A percentile compares a stretch with the other conserved stretches of the same genome.
phyloP scores from a whole-genome alignment of 2,329 filamentous ascomycete genomes.

The Diaporthe caulivora region DNA sequence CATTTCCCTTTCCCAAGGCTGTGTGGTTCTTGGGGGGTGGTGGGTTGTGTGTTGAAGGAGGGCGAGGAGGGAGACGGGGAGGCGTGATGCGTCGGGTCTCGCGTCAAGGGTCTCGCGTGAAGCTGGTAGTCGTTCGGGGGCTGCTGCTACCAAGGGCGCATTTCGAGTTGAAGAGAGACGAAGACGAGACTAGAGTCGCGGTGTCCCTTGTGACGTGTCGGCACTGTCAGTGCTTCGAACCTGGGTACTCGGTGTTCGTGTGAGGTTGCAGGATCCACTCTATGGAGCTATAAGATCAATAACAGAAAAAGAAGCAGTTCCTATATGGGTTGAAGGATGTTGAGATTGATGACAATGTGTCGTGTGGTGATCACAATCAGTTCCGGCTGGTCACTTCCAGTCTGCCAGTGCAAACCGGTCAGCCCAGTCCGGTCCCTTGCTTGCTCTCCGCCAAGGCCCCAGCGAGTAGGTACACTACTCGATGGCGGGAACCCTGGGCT shows the following conservation, averaged over 20 bases:
- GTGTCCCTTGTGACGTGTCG: background rate
- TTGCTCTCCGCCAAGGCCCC: conserved; percentile 9
- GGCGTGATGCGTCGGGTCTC: background rate
- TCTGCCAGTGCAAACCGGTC: background rate
- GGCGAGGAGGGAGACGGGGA: background rate
- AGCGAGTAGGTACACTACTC: background rate
- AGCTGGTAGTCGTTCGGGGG: background rate
- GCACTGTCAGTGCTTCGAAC: background rate
- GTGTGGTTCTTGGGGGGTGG: background rate
- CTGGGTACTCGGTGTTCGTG: background rate
- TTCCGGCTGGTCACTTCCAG: background rate
- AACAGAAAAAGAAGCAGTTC: background rate
- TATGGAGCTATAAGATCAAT: background rate
- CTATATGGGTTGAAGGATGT: background rate
- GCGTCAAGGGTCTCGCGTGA: background rate
- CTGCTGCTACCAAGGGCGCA: conserved; percentile 23
- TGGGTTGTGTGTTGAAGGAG: background rate
- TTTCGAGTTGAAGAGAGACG: conserved; percentile 15
- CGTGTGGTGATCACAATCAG: conserved; percentile 30
- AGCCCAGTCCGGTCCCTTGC: conserved; percentile 14
- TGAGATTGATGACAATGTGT: conserved; percentile 28
- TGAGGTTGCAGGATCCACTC: background rate
- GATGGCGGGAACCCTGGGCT: background rate
- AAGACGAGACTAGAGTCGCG: background rate
- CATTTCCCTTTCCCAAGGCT: conserved; percentile 52